Conservation (phyloP, 805 yeast genomes). For the Wickerhamiella nectarea region DNA sequence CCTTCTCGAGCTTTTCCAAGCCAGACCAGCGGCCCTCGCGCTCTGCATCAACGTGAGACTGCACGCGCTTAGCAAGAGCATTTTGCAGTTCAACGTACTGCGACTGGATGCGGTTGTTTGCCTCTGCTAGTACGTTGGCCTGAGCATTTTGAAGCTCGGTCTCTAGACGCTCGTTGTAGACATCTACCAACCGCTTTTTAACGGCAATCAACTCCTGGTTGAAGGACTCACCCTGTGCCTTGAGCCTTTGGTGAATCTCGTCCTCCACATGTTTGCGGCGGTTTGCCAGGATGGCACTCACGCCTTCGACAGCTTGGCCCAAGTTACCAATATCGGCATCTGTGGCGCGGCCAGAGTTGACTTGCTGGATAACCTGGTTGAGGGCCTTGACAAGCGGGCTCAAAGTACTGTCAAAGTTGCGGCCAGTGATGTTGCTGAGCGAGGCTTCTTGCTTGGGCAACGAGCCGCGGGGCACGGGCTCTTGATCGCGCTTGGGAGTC, state of each 20-base stretch:
- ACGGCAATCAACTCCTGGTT: conserved; percentile 18
- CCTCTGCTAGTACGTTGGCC: conserved; percentile 51
- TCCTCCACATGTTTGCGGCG: conserved; percentile 11
- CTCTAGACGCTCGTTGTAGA: conserved; percentile 42
- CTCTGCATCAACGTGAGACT: conserved; percentile 51
- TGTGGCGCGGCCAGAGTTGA: conserved; percentile 15
- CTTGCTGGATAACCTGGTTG: conserved; percentile 17
- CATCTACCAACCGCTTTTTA: conserved; percentile 26
- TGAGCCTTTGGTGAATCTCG: conserved; percentile 8
- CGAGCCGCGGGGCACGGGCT: not conserved
- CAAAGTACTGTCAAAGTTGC: conserved; percentile 19
- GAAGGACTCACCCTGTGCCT: conserved; percentile 24
- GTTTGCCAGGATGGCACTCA: not conserved
- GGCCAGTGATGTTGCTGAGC: conserved; percentile 12
- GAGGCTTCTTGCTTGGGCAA: not conserved
- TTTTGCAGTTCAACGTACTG: conserved; percentile 56
- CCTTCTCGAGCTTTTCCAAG: conserved; percentile 44
- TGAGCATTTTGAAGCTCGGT: conserved; percentile 57
- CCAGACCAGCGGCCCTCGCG: conserved; percentile 67
- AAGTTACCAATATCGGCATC: conserved; percentile 26
- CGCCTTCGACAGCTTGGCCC: conserved; percentile 2
- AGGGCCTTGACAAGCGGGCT: conserved; percentile 17
- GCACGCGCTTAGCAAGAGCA: conserved; percentile 45
- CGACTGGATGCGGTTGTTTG: conserved; percentile 56
- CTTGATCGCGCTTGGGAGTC: not conserved